Conservation (phyloP, 495 filamentous ascomycete species). For the Beverwykella pulmonaria region DNA sequence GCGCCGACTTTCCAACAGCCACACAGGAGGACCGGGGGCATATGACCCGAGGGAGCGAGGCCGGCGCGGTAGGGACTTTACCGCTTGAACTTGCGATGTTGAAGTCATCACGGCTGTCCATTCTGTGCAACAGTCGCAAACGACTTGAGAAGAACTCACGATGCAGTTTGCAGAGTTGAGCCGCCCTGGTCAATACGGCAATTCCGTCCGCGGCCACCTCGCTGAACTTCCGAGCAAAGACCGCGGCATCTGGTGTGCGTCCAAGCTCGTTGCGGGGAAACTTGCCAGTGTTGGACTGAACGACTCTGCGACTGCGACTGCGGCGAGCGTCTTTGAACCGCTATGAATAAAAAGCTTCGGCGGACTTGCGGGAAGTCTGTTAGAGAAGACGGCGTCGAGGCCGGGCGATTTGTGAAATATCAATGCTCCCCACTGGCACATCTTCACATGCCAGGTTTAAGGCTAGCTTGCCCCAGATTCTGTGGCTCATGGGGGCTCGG, state of each 20-base stretch:
- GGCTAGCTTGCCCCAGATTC: conserved; percentile 16
- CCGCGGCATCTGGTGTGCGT: background rate
- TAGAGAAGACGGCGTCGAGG: background rate
- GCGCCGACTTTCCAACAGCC: background rate
- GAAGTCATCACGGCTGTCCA: background rate
- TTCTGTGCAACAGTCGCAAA: background rate
- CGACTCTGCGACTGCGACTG: background rate
- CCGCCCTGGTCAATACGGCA: background rate
- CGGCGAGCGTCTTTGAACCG: background rate
- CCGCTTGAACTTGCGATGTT: background rate
- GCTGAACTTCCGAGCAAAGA: background rate
- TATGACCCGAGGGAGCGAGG: background rate
- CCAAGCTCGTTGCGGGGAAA: background rate
- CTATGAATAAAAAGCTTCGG: background rate
- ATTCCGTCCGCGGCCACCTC: background rate
- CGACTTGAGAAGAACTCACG: background rate
- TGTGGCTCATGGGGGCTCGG: conserved; percentile 8
- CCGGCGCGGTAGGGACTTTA: background rate
- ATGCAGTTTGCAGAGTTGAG: background rate
- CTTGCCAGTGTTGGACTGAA: background rate
- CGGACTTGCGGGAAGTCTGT: background rate
- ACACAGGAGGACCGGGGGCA: background rate
- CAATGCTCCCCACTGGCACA: background rate
- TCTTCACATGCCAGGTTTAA: conserved; percentile 10
- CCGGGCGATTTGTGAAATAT: no score